Percentiles rank a stretch among this genome's conserved stretches.
These are phyloP conservation scores for Guadua angustifolia DNA, from an alignment of 176 grass and related monocot species.

Conservation along the genomic window DNA sequence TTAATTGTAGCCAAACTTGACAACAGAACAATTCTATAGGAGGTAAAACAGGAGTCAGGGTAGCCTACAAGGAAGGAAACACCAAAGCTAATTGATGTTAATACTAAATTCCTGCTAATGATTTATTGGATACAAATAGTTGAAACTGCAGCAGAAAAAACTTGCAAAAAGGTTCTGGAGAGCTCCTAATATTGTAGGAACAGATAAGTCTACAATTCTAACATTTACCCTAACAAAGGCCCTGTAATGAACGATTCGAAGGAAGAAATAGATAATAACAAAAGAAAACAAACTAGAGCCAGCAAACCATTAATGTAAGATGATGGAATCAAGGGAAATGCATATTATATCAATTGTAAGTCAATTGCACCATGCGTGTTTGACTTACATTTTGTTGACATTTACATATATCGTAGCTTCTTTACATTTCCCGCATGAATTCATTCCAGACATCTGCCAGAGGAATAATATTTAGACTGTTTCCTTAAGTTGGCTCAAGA, in stretches of 20 bases:
- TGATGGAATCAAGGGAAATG: neutral
- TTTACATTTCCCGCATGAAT: conserved; percentile 29
- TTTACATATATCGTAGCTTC: conserved; percentile 29
- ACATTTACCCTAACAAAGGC: neutral
- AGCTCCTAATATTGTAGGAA: neutral
- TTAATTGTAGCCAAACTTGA: neutral
- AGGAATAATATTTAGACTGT: conserved; percentile 27
- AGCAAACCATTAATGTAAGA: conserved; percentile 18
- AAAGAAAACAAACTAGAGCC: conserved; percentile 11
- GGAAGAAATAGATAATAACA: neutral
- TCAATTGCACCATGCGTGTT: conserved; percentile 18
- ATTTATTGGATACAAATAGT: conserved; percentile 6
- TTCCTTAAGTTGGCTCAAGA: conserved; percentile 3
- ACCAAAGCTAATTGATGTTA: neutral
- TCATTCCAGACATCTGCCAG: conserved; percentile 9
- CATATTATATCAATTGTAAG: neutral
- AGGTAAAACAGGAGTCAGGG: neutral
- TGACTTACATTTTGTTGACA: conserved; percentile 36
- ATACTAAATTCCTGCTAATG: conserved; percentile 8
- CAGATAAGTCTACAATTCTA: neutral
- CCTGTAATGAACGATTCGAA: neutral
- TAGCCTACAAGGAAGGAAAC: conserved; percentile 11
- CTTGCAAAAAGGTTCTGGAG: neutral
- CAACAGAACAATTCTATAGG: neutral
- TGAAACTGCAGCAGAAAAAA: neutral